Evolutionary conservation across 1,284 basidiomycete species (phyloP), one percentile per base, ranked within the genome.

Genomic region (Cutaneotrichosporon arboriforme): DNA sequence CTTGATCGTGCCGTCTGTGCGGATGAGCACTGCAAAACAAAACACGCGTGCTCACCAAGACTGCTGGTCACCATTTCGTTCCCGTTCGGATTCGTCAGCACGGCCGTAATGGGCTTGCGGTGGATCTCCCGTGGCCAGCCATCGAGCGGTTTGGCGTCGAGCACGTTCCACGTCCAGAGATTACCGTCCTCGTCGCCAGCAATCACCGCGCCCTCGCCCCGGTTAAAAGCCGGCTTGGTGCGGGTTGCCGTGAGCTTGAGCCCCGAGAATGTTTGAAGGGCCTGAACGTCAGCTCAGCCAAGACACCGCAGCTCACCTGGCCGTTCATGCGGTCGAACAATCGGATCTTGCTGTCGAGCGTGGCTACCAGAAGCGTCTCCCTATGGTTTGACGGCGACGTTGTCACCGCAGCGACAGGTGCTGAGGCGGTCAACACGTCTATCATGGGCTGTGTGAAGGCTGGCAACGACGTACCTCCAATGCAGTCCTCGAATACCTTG

Each of bases 101-200:
- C 58, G 13, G 14, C 14, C 8, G 54, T 57, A 40, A 97, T 84
- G 21, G 88, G 81, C 69, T 87, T 90, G 44, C 84, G 79, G 69
- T 96, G 91, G 2, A 83, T 82, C 68, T 83, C 83, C 18, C 82
- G 82, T 5, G 85, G 87, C 39, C 82, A 83, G 20, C 81, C 82
- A 51, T 80, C 76, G 18, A 90, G 65, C 18, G 83, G 76, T 50
- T 82, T 84, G 7, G 82, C 86, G 70, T 90, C 86, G 23, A 96
- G 81, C 50, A 97, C 77, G 67, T 94, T 90, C 93, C 94, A 99
- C 36, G 83, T 84, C 86, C 89, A 92, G 5, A 98, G 77, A 54
- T 76, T 76, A 0, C 96, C 96, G 4, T 85, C 81, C 70, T 97
- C 93, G 69, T 97, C 96, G 4, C 94, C 94, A 39, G 83, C 85